phyloP scores from a whole-genome alignment of 2,329 filamentous ascomycete genomes.

The Diaporthe amygdali region DNA sequence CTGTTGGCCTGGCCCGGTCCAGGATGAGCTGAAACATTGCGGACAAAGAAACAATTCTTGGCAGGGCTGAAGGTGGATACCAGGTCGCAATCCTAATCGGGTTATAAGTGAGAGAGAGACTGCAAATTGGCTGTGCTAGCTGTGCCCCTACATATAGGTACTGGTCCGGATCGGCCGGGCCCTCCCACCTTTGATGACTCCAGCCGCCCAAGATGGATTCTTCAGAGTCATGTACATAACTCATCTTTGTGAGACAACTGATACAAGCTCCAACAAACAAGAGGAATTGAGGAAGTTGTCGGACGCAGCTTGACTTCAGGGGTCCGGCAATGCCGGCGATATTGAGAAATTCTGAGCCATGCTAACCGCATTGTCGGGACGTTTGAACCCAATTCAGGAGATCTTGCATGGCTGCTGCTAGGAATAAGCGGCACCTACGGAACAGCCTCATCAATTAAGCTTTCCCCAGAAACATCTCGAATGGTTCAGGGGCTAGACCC shows the following conservation, averaged over 20 bases:
- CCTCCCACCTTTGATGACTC: not conserved
- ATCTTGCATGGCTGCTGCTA: not conserved
- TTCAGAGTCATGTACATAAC: not conserved
- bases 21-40: not conserved
- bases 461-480: not conserved
- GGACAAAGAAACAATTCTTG: not conserved
- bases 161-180: not conserved
- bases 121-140: not conserved
- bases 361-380: not conserved
- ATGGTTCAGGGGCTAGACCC: not conserved
- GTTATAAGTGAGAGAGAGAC: not conserved
- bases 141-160: too few species aligned
- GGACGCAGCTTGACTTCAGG: not conserved
- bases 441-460: not conserved
- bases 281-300: too few species aligned
- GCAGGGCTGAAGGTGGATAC: conserved; percentile 1
- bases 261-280: not conserved
- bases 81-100: too few species aligned
- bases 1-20: not conserved
- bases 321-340: conserved; percentile 1
- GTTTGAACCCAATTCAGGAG: not conserved
- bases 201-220: not conserved
- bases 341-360: not conserved
- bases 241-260: not conserved
- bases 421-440: not conserved